These are phyloP conservation scores for Corymbia calophylla DNA, from an alignment of 441 rosid genomes.

Conservation along the genomic window DNA sequence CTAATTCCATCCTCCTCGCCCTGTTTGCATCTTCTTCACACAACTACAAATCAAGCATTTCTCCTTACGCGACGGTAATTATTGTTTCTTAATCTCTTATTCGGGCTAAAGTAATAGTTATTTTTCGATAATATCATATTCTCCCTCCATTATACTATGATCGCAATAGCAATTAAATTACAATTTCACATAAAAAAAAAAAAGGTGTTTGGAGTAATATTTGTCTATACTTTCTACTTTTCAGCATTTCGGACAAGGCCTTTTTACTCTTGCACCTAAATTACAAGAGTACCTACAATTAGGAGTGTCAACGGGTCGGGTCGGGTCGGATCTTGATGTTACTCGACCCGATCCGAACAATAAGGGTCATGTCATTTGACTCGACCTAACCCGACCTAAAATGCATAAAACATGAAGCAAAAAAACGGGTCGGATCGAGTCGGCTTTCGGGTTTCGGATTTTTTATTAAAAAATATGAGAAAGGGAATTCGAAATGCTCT, in stretches of 20 bases:
- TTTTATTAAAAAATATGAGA: too few species aligned
- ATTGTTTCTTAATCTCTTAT: neutral
- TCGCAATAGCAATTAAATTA: rapidly evolving
- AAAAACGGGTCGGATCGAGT: too few species aligned
- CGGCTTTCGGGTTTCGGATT: too few species aligned
- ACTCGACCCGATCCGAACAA: too few species aligned
- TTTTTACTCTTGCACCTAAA: neutral
- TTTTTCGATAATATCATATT: neutral
- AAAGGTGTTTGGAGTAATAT: neutral
- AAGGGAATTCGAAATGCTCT: too few species aligned
- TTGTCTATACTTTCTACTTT: neutral
- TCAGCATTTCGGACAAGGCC: neutral
- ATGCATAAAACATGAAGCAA: too few species aligned
- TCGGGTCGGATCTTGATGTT: too few species aligned
- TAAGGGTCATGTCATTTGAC: too few species aligned
- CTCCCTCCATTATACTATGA: neutral
- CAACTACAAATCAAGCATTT: neutral
- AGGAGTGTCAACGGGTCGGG: too few species aligned
- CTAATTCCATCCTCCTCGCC: neutral
- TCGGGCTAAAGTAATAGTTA: neutral
- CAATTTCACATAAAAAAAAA: rapidly evolving
- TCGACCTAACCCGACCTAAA: too few species aligned
- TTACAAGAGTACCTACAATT: neutral
- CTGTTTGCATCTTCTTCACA: rapidly evolving
- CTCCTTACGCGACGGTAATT: neutral